Evolutionary conservation across 108 stramenopile genomes (phyloP).

Genomic region (Cylindrotheca fusiformis): DNA sequence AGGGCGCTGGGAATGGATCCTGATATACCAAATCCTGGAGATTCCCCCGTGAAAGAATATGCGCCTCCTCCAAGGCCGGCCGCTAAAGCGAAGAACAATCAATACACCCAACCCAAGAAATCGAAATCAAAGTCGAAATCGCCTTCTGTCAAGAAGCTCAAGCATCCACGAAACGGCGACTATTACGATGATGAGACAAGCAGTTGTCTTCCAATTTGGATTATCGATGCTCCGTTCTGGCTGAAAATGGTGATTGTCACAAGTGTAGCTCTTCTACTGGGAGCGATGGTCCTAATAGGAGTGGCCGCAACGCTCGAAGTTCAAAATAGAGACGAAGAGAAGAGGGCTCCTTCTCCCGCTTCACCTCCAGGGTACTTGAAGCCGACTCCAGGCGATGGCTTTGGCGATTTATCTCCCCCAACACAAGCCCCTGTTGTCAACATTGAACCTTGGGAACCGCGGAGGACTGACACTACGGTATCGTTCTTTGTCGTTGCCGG

Average conservation of each 20-base stretch:
- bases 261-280: conserved; percentile 29
- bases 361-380: not conserved
- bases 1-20: too few species aligned
- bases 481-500: conserved; percentile 38
- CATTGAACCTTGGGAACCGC: not conserved
- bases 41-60: too few species aligned
- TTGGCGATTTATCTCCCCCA: not conserved
- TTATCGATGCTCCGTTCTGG: conserved; percentile 38
- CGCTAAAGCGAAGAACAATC: not conserved
- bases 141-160: not conserved
- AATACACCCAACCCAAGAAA: not conserved
- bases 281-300: conserved; percentile 35
- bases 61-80: not conserved
- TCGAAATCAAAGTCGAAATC: not conserved
- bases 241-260: conserved; percentile 40
- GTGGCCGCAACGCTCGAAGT: conserved; percentile 28
- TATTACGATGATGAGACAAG: conserved; percentile 6
- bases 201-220: conserved; percentile 36
- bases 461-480: not conserved
- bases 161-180: not conserved
- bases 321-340: not conserved
- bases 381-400: not conserved
- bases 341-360: not conserved
- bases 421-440: conserved; percentile 2
- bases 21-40: not conserved